A percentile compares a stretch with the other conserved stretches of the same genome.
These are phyloP conservation scores for Boletus rex-veris DNA, from an alignment of 768 basidiomycete genomes.

Conservation along the genomic window DNA sequence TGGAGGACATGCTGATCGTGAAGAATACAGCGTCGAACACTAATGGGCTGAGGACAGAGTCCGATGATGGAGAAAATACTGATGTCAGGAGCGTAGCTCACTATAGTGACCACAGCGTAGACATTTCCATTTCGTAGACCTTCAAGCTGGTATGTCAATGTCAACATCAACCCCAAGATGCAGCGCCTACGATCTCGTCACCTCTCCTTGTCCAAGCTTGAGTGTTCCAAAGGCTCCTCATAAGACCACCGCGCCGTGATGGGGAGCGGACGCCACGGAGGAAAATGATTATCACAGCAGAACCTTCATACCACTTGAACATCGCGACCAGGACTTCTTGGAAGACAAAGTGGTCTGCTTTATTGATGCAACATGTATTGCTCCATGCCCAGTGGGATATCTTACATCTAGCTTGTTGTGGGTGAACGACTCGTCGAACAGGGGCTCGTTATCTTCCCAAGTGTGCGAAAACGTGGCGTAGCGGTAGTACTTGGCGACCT, in stretches of 20 bases:
- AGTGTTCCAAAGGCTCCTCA: neutral
- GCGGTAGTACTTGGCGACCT: neutral
- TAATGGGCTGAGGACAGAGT: too few relatives aligned
- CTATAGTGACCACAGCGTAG: too few relatives aligned
- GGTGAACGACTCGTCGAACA: neutral
- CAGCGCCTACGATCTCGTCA: too few relatives aligned
- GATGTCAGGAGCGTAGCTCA: too few relatives aligned
- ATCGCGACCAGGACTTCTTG: neutral
- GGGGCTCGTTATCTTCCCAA: neutral
- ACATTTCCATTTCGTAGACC: too few relatives aligned
- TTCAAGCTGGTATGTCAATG: too few relatives aligned
- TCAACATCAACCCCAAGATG: too few relatives aligned
- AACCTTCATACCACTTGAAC: slow-evolving; percentile 1
- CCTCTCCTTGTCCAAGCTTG: neutral
- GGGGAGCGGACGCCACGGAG: neutral
- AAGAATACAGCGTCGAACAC: too few relatives aligned
- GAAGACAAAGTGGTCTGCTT: neutral
- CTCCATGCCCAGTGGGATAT: neutral
- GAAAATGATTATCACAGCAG: neutral
- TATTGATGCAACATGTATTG: neutral
- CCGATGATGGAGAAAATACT: too few relatives aligned
- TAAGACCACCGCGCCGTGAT: neutral
- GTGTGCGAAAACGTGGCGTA: neutral
- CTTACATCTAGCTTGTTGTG: neutral
- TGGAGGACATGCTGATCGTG: too few relatives aligned